A percentile compares a stretch with the other conserved stretches of the same genome.
Evolutionary conservation across 179 eudicot genomes (phyloP).

Genomic region (Vitellaria paradoxa): DNA sequence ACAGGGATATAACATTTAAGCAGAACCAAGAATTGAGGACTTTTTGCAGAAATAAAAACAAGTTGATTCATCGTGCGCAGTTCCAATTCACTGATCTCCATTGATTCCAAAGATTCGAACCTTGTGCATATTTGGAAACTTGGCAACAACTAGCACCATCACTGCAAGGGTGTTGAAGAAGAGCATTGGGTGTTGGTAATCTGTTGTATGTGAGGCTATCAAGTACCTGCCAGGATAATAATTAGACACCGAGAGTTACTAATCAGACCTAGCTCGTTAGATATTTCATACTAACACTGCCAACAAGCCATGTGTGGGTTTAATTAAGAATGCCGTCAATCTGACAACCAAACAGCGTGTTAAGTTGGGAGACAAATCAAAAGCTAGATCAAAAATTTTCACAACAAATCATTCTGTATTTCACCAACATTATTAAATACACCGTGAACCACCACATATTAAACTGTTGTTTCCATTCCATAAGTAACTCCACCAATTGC

Average conservation of each 20-base stretch:
- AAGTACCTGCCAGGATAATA: slow-evolving; percentile 45
- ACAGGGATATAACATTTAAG: slow-evolving; percentile 10
- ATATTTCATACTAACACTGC: background rate
- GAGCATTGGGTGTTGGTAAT: slow-evolving; percentile 70
- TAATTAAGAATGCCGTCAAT: background rate
- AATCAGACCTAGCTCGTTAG: background rate
- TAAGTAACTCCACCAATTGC: background rate
- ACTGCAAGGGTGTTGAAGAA: slow-evolving; percentile 70
- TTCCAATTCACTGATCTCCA: slow-evolving; percentile 46
- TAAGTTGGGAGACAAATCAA: background rate
- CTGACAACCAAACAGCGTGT: background rate
- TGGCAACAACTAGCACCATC: slow-evolving; percentile 64
- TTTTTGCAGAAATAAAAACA: slow-evolving; percentile 5
- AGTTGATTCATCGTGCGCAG: background rate
- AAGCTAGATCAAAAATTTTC: background rate
- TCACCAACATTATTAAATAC: background rate
- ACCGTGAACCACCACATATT: background rate
- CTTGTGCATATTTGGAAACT: slow-evolving; percentile 80
- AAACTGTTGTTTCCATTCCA: background rate
- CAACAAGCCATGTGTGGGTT: background rate
- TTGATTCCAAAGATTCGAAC: slow-evolving; percentile 77
- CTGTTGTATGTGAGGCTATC: slow-evolving; percentile 77
- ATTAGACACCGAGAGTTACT: background rate
- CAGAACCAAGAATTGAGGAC: background rate
- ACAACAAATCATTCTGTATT: background rate